Percentiles rank a stretch among this genome's conserved stretches.
Evolutionary conservation across 2,329 filamentous ascomycete species (phyloP).

Genomic region (Blastomyces emzantsi): DNA sequence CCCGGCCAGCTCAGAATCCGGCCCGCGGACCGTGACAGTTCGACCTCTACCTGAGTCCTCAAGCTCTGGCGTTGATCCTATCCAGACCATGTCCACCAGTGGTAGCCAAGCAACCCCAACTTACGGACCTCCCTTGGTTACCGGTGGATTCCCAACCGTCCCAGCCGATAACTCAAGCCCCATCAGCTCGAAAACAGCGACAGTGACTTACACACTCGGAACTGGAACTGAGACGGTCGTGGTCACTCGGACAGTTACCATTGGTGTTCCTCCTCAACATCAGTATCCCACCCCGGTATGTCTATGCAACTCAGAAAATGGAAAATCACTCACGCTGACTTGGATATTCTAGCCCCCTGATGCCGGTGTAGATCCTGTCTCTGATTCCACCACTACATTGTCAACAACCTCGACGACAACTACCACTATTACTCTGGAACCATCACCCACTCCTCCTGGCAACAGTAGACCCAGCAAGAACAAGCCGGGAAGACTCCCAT

Average conservation of each 20-base stretch:
- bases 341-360: neutral
- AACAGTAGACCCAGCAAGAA: slow-evolving; percentile 8
- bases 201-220: slow-evolving; percentile 34
- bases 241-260: slow-evolving; percentile 32
- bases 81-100: neutral
- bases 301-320: neutral
- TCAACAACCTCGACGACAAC: slow-evolving; percentile 24
- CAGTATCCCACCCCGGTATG: neutral
- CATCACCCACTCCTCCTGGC: neutral
- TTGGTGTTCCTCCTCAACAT: slow-evolving; percentile 22
- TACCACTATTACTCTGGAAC: slow-evolving; percentile 17
- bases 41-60: neutral
- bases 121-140: neutral
- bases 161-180: neutral
- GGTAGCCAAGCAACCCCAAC: neutral
- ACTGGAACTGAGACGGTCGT: slow-evolving; percentile 28
- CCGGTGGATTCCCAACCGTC: slow-evolving; percentile 6
- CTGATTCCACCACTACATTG: slow-evolving; percentile 22
- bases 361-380: neutral
- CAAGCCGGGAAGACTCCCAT: neutral
- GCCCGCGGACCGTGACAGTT: neutral
- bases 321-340: neutral
- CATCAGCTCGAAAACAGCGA: slow-evolving; percentile 20
- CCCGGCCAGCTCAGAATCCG: neutral
- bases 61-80: neutral